Evolutionary conservation across 2,329 filamentous ascomycete genomes (phyloP).

Genomic region (Colletotrichum viniferum): DNA sequence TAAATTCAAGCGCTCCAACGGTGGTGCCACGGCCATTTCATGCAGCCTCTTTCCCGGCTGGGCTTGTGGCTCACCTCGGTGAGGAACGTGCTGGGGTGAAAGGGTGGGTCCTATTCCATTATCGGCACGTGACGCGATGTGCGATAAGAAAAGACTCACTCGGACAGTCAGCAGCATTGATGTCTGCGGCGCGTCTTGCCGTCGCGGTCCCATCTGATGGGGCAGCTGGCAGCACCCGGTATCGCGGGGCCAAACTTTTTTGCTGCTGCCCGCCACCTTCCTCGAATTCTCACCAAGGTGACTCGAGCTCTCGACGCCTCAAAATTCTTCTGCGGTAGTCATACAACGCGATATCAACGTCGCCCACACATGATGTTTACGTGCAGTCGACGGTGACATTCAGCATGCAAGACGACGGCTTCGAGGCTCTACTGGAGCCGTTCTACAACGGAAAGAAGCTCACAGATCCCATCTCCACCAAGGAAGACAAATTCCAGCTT

Average conservation of each 20-base stretch:
- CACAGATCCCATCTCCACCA: slow-evolving; percentile 67
- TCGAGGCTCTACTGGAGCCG: slow-evolving; percentile 69
- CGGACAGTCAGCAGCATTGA: background rate
- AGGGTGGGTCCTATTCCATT: background rate
- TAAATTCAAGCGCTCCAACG: background rate
- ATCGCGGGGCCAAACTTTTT: slow-evolving; percentile 26
- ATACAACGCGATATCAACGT: background rate
- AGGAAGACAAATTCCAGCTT: slow-evolving; percentile 93
- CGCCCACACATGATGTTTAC: slow-evolving; percentile 19
- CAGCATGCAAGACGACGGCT: slow-evolving; percentile 66
- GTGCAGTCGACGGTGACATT: slow-evolving; percentile 10
- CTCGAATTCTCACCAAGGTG: slow-evolving; percentile 14
- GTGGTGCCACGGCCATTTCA: background rate
- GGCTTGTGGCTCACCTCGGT: background rate
- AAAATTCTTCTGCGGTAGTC: slow-evolving; percentile 6
- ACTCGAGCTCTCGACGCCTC: slow-evolving; percentile 9
- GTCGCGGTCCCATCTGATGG: background rate
- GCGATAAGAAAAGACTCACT: background rate
- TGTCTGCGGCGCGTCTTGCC: background rate
- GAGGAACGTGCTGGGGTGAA: background rate
- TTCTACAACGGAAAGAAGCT: slow-evolving; percentile 73
- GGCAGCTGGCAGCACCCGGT: slow-evolving; percentile 15
- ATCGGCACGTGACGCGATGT: background rate
- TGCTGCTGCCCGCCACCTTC: slow-evolving; percentile 11
- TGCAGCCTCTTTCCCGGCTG: background rate